Evolutionary conservation across 805 yeast species (phyloP).

Genomic region (Wickerhamiella brachini): DNA sequence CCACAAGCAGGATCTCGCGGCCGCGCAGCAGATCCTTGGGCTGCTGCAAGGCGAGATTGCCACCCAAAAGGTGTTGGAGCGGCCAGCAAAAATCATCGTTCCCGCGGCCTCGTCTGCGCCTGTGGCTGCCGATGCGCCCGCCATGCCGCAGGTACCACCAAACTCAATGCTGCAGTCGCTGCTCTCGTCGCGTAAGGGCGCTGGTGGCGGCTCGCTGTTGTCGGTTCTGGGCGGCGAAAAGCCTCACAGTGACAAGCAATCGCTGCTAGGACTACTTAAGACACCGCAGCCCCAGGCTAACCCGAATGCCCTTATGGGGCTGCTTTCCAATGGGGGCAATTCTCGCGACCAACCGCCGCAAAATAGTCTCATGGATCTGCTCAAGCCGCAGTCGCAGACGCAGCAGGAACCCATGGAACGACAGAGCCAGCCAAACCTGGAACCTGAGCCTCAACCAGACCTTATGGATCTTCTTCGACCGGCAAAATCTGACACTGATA

Average conservation of each 20-base stretch:
- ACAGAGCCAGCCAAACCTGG: too few species aligned
- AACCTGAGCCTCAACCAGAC: too few species aligned
- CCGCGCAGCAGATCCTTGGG: constrained; percentile 22
- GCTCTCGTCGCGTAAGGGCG: constrained; percentile 10
- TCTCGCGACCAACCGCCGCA: not conserved
- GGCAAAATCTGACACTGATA: too few species aligned
- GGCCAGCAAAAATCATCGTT: constrained; percentile 3
- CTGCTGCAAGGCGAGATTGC: constrained; percentile 18
- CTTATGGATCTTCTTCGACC: too few species aligned
- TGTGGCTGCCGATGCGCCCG: not conserved
- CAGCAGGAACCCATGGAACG: too few species aligned
- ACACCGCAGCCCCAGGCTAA: not conserved
- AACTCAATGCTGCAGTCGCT: constrained; percentile 14
- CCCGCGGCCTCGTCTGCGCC: constrained; percentile 1
- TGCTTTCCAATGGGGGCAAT: not conserved
- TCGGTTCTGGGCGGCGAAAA: constrained; percentile 4
- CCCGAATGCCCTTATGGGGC: not conserved
- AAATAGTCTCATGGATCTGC: not conserved
- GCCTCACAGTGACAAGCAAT: not conserved
- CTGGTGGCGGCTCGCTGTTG: constrained; percentile 4
- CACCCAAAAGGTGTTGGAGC: constrained; percentile 4
- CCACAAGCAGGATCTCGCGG: constrained; percentile 14
- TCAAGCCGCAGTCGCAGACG: not conserved
- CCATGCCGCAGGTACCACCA: constrained; percentile 12
- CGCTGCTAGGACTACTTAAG: not conserved